These are phyloP conservation scores for Neurospora sp. DNA, from an alignment of 495 filamentous ascomycete species.

Conservation along the genomic window DNA sequence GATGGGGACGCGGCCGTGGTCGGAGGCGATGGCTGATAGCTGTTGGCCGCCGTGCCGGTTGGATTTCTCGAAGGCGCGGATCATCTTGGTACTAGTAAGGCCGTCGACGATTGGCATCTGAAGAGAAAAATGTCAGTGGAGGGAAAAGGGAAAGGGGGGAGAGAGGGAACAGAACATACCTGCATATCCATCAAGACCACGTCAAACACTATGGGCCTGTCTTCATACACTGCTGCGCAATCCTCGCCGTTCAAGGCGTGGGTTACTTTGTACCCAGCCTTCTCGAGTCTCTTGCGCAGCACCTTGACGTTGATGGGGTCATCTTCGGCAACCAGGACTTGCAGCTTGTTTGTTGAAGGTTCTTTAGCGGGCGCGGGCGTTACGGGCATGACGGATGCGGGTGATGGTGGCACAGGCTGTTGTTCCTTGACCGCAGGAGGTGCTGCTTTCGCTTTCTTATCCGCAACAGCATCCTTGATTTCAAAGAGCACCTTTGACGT, in stretches of 20 bases:
- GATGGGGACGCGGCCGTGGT: constrained; percentile 59
- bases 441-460: not conserved
- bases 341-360: constrained; percentile 29
- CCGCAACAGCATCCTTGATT: constrained; percentile 10
- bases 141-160: not conserved
- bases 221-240: constrained; percentile 60
- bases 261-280: constrained; percentile 61
- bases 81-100: constrained; percentile 70
- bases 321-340: constrained; percentile 80
- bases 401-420: not conserved
- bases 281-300: constrained; percentile 72
- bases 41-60: constrained; percentile 7
- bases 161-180: constrained; percentile 34
- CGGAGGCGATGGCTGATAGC: constrained; percentile 37
- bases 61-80: constrained; percentile 58
- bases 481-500: constrained; percentile 27
- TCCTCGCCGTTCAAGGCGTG: constrained; percentile 81
- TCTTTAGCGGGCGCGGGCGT: not conserved
- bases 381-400: not conserved
- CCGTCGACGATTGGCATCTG: constrained; percentile 95
- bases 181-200: constrained; percentile 97
- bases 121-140: not conserved
- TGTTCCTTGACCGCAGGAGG: not conserved
- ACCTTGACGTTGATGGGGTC: constrained; percentile 90
- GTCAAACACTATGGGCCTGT: constrained; percentile 54